phyloP scores from a whole-genome alignment of 2,329 filamentous ascomycete genomes.

The Albophoma yamanashiensis region DNA sequence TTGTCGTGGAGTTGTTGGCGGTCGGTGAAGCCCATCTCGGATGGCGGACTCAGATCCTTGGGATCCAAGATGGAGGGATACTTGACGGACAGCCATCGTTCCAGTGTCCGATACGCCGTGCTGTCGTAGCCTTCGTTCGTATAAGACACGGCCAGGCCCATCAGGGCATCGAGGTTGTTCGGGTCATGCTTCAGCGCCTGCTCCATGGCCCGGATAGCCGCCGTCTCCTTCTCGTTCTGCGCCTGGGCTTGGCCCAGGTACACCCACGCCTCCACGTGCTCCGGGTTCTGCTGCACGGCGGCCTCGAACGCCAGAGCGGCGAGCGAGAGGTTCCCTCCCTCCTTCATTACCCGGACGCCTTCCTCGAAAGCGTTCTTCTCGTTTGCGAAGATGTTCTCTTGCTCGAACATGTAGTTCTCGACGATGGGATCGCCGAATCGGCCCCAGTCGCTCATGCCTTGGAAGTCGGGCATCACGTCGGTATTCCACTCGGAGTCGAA shows the following conservation, averaged over 20 bases:
- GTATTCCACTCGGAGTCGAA: conserved; percentile 72
- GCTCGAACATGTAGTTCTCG: conserved; percentile 89
- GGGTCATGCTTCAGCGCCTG: conserved; percentile 82
- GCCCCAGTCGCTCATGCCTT: conserved; percentile 52
- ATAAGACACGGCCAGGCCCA: conserved; percentile 93
- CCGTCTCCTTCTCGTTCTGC: conserved; percentile 97
- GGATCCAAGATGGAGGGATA: conserved; percentile 76
- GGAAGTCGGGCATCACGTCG: conserved; percentile 44
- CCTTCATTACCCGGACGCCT: conserved; percentile 83
- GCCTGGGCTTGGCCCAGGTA: conserved; percentile 86
- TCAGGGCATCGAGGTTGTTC: conserved; percentile 77
- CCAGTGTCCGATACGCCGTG: conserved; percentile 88
- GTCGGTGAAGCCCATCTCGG: conserved; percentile 92
- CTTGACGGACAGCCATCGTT: conserved; percentile 93
- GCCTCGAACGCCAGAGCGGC: conserved; percentile 94
- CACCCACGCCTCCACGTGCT: conserved; percentile 89
- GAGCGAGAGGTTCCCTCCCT: conserved; percentile 87
- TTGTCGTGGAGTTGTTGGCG: conserved; percentile 81
- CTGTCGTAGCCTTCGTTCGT: conserved; percentile 98
- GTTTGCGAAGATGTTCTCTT: conserved; percentile 81
- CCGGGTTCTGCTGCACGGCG: conserved; percentile 78
- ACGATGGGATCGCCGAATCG: conserved; percentile 64
- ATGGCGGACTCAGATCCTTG: conserved; percentile 58
- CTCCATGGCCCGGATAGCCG: conserved; percentile 87
- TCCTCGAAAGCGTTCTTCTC: conserved; percentile 82